Evolutionary conservation across 148 eudicot species (phyloP), one percentile per base, ranked within the genome.

Genomic region (Camellia granthamiana): DNA sequence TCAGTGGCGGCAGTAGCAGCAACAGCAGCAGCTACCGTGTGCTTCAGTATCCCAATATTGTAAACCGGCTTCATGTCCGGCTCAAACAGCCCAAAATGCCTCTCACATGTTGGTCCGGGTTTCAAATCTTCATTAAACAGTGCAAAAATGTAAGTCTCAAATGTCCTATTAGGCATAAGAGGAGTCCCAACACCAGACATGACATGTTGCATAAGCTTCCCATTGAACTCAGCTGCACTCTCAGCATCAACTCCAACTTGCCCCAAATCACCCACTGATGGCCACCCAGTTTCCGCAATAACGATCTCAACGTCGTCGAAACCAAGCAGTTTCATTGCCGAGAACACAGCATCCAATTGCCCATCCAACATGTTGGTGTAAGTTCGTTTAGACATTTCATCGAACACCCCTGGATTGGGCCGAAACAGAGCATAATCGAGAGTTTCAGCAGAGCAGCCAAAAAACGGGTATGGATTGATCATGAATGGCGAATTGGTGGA

Each of bases 251-350:
- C 88, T 13, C 89, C 92, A 14, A 69, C 68, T 21, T 86, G 87
- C 7, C 82, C 86, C 3, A 85, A 81, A 41, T 91, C 90, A 2
- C 92, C 94, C 19, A 49, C 75, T 0, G 92, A 89, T 0, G 97
- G 94, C 97, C 97, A 92, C 2, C 97, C 97, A 0, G 94, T 92
- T 62, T 92, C 97, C 5, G 88, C 97, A 44, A 92, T 84, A 9
- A 89, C 92, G 3, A 92, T 85, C 49, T 91, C 91, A 0, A 92
- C 77, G 16, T 92, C 91, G 4, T 56, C 61, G 47, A 78, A 92
- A 0, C 85, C 94, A 4, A 87, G 64, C 0, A 62, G 76, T 38
- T 76, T 88, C 81, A 92, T 81, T 7, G 94, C 94, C 7, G 91
- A 84, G 78, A 81, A 92, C 5, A 91, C 81, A 0, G 97, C 94